Base-by-base conservation (phyloP, 2,329 filamentous ascomycete genomes). In the Zymoseptoria brevis region DNA sequence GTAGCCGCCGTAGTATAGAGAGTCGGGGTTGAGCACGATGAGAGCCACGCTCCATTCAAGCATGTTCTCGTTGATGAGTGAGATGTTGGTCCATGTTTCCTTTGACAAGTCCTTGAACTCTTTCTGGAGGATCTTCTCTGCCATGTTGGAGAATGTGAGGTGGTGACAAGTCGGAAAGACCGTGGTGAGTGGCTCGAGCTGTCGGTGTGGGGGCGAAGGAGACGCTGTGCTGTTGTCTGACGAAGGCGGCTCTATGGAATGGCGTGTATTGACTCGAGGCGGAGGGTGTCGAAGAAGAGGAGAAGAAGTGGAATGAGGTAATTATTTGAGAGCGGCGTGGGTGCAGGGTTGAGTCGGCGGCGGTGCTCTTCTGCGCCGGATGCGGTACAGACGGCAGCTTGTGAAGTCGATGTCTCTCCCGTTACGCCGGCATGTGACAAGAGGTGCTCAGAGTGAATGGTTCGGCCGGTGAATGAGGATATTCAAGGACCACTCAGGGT, bases 31-130 rank as follows among this genome's bases (percentile, higher is more conserved):
- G 69, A 96, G 83, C 45, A 96, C 90, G 77, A 96, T 92, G 59
- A 99, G 83, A 3, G 88, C 92, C 53, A 97, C 80, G 61, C 84
- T 86, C 93, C 94, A 97, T 64, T 86, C 83, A 71, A 95, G 87
- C 62, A 97, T 85, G 72, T 94, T 90, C n/a, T 86, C 82, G 68
- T 91, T 84, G 64, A 90, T 83, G 41, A 91, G 80, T 84, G 94
- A 88, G 66, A 96, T 90, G 68, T 93, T 85, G 19, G 96, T 88
- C 93, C 93, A 99, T 73, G 90, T 90, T 80, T 96, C 92, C 74
- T 94, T 91, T 57, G 84, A 81, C 49, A 97, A 82, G 51, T 83
- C 81, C 74, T 88, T 87, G 77, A 90, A 86, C 80, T 97, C 93
- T 67, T 88, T 88, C 88, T 96, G 90, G 58, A 97, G 81, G 55